These are phyloP conservation scores for Biscogniauxia mediterranea DNA, from an alignment of 2,329 filamentous ascomycete genomes.

Conservation along the genomic window DNA sequence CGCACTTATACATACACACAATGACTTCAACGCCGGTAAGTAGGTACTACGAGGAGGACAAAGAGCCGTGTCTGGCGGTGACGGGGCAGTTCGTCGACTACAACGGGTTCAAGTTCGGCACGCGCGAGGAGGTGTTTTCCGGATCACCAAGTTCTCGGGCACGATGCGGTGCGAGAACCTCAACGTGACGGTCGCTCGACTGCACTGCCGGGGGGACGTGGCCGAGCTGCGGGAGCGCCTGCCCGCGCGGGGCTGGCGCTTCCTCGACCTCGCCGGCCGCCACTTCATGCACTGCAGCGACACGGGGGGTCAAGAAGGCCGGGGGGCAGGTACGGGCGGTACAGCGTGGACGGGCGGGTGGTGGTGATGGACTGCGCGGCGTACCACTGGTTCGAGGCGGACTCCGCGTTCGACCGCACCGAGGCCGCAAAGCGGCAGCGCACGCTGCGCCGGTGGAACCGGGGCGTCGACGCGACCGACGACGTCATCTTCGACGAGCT, in stretches of 20 bases:
- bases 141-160: conserved; percentile 30
- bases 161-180: conserved; percentile 29
- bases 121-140: conserved; percentile 20
- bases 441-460: conserved; percentile 12
- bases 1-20: too few species aligned
- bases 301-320: conserved; percentile 13
- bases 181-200: conserved; percentile 29
- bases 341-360: conserved; percentile 30
- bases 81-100: conserved; percentile 30
- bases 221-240: conserved; percentile 20
- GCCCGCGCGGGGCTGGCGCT: conserved; percentile 30
- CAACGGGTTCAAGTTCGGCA: conserved; percentile 33
- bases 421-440: conserved; percentile 14
- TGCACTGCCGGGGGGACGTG: conserved; percentile 24
- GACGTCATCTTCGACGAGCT: conserved; percentile 20
- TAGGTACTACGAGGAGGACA: conserved; percentile 22
- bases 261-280: conserved; percentile 30
- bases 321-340: conserved; percentile 18
- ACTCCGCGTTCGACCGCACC: conserved; percentile 24
- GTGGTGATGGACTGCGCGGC: conserved; percentile 38
- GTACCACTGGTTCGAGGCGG: conserved; percentile 30
- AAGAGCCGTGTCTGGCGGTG: conserved; percentile 24
- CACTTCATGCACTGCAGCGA: conserved; percentile 35
- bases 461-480: conserved; percentile 24
- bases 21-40: too few species aligned